A percentile compares a stretch with the other conserved stretches of the same genome.
Evolutionary conservation across 352 stramenopile genomes (phyloP).

Genomic region (Phytophthora sojae): DNA sequence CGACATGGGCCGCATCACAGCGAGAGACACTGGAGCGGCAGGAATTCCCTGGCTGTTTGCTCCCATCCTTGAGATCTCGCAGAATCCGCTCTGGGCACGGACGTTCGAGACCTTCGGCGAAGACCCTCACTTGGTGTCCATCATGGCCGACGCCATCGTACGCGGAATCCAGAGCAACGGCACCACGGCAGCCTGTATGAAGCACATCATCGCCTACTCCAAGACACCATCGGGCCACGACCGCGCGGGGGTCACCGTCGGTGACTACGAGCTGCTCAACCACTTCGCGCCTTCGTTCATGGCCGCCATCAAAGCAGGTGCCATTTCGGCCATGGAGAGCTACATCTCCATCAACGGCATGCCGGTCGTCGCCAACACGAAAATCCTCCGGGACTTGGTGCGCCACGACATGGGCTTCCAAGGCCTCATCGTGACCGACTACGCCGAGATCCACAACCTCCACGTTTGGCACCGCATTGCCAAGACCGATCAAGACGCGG

Average conservation of each 20-base stretch:
- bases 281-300: constrained; percentile 88
- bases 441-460: constrained; percentile 93
- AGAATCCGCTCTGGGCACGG: constrained; percentile 89
- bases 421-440: constrained; percentile 93
- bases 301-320: constrained; percentile 81
- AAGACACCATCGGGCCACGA: constrained; percentile 87
- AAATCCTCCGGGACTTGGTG: constrained; percentile 84
- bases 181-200: constrained; percentile 86
- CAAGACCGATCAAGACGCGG: constrained; percentile 57
- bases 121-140: constrained; percentile 84
- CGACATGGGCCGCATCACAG: constrained; percentile 74
- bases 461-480: constrained; percentile 67
- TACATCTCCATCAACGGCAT: constrained; percentile 95
- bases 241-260: constrained; percentile 74
- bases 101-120: constrained; percentile 96
- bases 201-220: constrained; percentile 92
- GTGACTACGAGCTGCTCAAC: constrained; percentile 84
- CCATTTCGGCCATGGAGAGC: constrained; percentile 93
- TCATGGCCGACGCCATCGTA: constrained; percentile 84
- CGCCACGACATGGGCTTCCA: constrained; percentile 88
- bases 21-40: constrained; percentile 83
- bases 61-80: constrained; percentile 88
- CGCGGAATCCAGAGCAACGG: constrained; percentile 82
- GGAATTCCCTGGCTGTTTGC: constrained; percentile 94
- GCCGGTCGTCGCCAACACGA: constrained; percentile 88